A percentile compares a stretch with the other conserved stretches of the same genome.
These are phyloP conservation scores for Saturnispora zaruensis DNA, from an alignment of 805 yeast species.

Conservation along the genomic window DNA sequence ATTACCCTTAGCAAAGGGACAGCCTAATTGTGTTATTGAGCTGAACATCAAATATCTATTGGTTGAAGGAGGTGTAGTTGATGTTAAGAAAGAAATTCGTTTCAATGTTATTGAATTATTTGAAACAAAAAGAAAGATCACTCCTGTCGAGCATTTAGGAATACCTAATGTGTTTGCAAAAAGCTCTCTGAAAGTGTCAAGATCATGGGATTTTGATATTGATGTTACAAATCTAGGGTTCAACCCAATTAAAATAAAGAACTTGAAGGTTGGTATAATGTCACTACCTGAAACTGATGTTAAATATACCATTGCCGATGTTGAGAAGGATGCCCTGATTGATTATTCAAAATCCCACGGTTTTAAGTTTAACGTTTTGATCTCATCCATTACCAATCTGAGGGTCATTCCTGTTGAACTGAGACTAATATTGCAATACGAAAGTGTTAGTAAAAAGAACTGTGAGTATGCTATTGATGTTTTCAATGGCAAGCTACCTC, in stretches of 20 bases:
- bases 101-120: slow-evolving; percentile 10
- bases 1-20: slow-evolving; percentile 9
- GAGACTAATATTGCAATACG: slow-evolving; percentile 15
- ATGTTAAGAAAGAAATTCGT: slow-evolving; percentile 1
- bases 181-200: slow-evolving; percentile 14
- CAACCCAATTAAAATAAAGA: slow-evolving; percentile 18
- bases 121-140: slow-evolving; percentile 5
- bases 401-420: slow-evolving; percentile 17
- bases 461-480: slow-evolving; percentile 31
- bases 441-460: slow-evolving; percentile 6
- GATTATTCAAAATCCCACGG: neutral
- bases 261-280: slow-evolving; percentile 1
- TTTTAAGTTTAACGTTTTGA: neutral
- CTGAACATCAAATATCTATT: slow-evolving; percentile 14
- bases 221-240: slow-evolving; percentile 21
- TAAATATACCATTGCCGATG: neutral
- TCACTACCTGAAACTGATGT: slow-evolving; percentile 8
- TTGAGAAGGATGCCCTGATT: slow-evolving; percentile 1
- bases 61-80: slow-evolving; percentile 2
- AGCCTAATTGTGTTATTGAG: slow-evolving; percentile 13
- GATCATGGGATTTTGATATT: slow-evolving; percentile 10
- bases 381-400: neutral
- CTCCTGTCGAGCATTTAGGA: slow-evolving; percentile 3
- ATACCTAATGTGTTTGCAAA: slow-evolving; percentile 7
- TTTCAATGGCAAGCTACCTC: slow-evolving; percentile 50